Evolutionary conservation across 2,329 filamentous ascomycete species (phyloP).

Genomic region (Calonectria naviculata): DNA sequence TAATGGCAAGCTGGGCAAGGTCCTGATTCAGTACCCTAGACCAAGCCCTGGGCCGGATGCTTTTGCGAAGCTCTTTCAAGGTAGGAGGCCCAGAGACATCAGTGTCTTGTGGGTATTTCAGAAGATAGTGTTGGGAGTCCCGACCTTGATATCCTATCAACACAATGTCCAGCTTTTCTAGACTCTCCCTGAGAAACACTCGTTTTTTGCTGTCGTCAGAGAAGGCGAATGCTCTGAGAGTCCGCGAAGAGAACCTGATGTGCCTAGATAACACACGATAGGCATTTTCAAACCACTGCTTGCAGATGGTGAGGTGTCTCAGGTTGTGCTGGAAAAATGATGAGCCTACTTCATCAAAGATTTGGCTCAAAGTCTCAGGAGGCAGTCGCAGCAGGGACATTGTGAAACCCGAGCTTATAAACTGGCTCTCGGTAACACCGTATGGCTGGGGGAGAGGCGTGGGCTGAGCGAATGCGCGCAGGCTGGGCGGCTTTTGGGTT

Average conservation of each 20-base stretch:
- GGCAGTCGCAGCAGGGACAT: constrained; percentile 33
- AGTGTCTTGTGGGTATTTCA: background rate
- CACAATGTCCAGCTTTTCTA: too few species aligned
- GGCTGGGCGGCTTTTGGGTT: too few species aligned
- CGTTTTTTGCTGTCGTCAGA: background rate
- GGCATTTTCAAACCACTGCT: constrained; percentile 33
- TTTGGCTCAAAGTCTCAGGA: constrained; percentile 28
- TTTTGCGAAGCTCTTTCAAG: background rate
- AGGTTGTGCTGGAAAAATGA: constrained; percentile 30
- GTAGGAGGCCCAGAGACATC: background rate
- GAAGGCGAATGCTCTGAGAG: constrained; percentile 5
- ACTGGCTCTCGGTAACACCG: too few species aligned
- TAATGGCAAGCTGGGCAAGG: constrained; percentile 24
- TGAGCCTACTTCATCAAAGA: constrained; percentile 28
- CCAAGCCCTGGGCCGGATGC: background rate
- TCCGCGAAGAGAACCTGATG: constrained; percentile 17
- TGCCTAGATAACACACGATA: constrained; percentile 16
- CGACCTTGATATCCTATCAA: too few species aligned
- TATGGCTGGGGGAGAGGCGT: too few species aligned
- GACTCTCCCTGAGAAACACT: constrained; percentile 4
- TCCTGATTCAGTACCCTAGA: constrained; percentile 17
- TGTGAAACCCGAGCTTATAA: too few species aligned
- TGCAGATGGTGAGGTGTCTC: constrained; percentile 30
- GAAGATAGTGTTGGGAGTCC: too few species aligned
- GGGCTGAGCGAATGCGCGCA: too few species aligned